Conservation (phyloP, 345 rosid species). For the Aquilaria sinensis region DNA sequence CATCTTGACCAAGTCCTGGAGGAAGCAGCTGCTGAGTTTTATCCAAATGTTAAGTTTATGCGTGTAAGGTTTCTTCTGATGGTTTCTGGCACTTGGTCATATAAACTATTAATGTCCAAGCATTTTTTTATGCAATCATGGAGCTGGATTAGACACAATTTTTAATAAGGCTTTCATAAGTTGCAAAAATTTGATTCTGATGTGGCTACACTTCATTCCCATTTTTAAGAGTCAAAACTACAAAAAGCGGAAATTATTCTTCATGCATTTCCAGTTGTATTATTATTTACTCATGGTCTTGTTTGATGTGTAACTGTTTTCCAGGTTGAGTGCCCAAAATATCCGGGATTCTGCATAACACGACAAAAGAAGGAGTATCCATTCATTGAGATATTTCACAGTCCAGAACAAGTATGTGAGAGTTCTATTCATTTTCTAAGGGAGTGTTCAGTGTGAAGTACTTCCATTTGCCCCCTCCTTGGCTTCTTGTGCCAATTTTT, state of each 20-base stretch:
- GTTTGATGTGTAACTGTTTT: conserved; percentile 21
- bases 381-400: conserved; percentile 84
- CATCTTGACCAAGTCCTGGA: conserved; percentile 85
- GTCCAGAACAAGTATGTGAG: conserved; percentile 67
- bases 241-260: no score
- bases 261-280: neutral
- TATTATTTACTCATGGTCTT: conserved; percentile 6
- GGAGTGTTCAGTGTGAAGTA: no score
- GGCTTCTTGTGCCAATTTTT: no score
- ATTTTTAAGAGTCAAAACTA: no score
- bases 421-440: neutral
- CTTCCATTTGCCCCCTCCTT: neutral
- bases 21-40: conserved; percentile 84
- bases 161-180: neutral
- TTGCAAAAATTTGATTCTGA: no score
- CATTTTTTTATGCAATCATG: no score
- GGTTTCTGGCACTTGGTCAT: neutral
- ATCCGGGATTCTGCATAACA: conserved; percentile 89
- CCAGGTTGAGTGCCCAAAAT: conserved; percentile 98
- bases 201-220: no score
- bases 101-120: neutral
- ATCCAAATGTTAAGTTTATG: conserved; percentile 78
- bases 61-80: conserved; percentile 42
- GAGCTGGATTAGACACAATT: neutral
- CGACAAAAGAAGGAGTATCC: conserved; percentile 91